Conservation (phyloP, 2,329 filamentous ascomycete genomes). For the Pestalotiopsis sp. region DNA sequence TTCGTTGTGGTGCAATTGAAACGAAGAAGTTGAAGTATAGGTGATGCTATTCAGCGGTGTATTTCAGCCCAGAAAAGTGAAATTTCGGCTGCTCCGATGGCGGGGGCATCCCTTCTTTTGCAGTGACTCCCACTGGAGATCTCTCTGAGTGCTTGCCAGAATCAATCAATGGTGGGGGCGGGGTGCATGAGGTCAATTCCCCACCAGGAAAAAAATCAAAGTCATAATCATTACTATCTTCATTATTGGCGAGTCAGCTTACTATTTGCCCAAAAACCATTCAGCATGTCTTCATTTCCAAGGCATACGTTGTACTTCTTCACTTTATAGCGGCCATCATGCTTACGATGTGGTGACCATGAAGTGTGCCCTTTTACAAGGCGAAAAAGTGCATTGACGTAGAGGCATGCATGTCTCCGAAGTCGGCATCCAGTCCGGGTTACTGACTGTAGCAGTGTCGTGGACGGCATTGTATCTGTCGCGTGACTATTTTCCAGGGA, state of each 20-base stretch:
- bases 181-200: slow-evolving; percentile 7
- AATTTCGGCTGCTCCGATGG: slow-evolving; percentile 7
- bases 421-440: neutral
- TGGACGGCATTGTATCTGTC: neutral
- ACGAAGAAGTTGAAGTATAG: slow-evolving; percentile 18
- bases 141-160: too few species aligned
- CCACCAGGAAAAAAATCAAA: neutral
- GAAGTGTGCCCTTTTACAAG: neutral
- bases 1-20: slow-evolving; percentile 14
- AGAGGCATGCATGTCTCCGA: neutral
- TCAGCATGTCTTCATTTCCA: neutral
- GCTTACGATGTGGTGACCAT: neutral
- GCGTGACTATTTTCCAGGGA: neutral
- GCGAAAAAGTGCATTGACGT: neutral
- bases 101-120: neutral
- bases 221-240: neutral
- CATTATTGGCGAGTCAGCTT: neutral
- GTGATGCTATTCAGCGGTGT: neutral
- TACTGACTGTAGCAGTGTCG: neutral
- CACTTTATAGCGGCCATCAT: neutral
- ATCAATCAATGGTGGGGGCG: neutral
- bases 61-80: neutral
- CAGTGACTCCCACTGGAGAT: neutral
- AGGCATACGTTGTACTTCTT: neutral
- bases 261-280: neutral